Percentiles rank a stretch among this genome's conserved stretches.
Evolutionary conservation across 768 basidiomycete genomes (phyloP).

Genomic region (Podaxis sp.): DNA sequence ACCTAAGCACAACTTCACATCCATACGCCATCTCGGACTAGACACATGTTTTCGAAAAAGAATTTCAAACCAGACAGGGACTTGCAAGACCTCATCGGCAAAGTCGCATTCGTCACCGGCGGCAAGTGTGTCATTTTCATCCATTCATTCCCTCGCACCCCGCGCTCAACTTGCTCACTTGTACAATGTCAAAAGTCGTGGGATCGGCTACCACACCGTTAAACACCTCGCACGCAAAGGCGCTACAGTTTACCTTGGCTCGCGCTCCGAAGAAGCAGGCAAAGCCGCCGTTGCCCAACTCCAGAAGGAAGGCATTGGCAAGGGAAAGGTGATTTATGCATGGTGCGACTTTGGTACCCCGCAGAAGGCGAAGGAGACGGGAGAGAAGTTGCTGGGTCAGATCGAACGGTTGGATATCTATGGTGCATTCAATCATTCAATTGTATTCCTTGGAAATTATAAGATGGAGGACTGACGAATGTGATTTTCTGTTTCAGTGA

Average conservation of each 20-base stretch:
- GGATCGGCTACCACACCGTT: constrained; percentile 42
- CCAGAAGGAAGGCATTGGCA: constrained; percentile 33
- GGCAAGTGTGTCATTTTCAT: constrained; percentile 37
- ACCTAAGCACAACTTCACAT: no score
- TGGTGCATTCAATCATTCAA: constrained; percentile 28
- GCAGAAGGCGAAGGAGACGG: constrained; percentile 33
- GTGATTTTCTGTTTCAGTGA: neutral
- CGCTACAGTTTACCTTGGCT: constrained; percentile 51
- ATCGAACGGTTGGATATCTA: constrained; percentile 47
- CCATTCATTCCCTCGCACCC: no score
- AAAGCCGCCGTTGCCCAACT: constrained; percentile 39
- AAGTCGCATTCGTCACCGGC: constrained; percentile 50
- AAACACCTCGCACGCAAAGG: constrained; percentile 44
- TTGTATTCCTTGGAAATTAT: neutral
- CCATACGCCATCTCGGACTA: no score
- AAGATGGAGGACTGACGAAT: neutral
- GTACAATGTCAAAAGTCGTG: constrained; percentile 16
- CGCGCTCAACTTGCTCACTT: neutral
- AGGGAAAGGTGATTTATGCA: constrained; percentile 39
- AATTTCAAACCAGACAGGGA: constrained; percentile 30
- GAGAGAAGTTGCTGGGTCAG: constrained; percentile 34
- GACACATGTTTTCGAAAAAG: neutral
- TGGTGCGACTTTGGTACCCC: constrained; percentile 43
- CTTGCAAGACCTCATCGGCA: constrained; percentile 38
- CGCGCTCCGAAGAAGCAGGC: constrained; percentile 38